phyloP scores from a whole-genome alignment of 1,284 basidiomycete species.

The Microbotryum scabiosae region DNA sequence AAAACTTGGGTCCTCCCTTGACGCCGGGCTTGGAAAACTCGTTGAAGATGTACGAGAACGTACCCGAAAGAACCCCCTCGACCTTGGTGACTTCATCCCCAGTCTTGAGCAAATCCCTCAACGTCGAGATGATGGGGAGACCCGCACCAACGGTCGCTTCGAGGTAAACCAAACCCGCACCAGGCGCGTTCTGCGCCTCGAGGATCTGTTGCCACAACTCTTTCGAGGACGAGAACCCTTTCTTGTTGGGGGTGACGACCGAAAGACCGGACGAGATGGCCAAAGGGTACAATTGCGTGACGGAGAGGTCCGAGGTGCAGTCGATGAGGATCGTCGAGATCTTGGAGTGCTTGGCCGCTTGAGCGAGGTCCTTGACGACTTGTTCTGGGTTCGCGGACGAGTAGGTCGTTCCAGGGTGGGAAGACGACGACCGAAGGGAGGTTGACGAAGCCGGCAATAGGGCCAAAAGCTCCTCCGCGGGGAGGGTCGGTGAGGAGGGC shows the following conservation, averaged over 20 bases:
- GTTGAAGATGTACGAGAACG: constrained; percentile 99
- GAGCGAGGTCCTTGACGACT: constrained; percentile 43
- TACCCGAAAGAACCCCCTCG: constrained; percentile 78
- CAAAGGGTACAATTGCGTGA: constrained; percentile 75
- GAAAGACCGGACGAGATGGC: constrained; percentile 72
- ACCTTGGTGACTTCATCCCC: constrained; percentile 67
- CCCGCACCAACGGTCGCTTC: constrained; percentile 96
- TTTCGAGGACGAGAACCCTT: constrained; percentile 76
- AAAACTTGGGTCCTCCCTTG: constrained; percentile 53
- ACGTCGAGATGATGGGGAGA: constrained; percentile 79
- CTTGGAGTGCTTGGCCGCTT: constrained; percentile 44
- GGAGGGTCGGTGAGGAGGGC: constrained; percentile 20
- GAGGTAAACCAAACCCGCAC: constrained; percentile 66
- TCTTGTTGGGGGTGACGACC: constrained; percentile 97
- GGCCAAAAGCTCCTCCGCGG: constrained; percentile 21
- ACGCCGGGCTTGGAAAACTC: constrained; percentile 57
- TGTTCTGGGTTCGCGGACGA: constrained; percentile 39
- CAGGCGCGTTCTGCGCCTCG: constrained; percentile 46
- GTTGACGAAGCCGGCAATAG: constrained; percentile 30
- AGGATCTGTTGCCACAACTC: constrained; percentile 64
- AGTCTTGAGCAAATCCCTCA: constrained; percentile 83
- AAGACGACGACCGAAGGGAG: constrained; percentile 16
- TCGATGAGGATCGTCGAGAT: constrained; percentile 66
- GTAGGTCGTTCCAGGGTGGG: constrained; percentile 34
- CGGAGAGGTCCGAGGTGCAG: constrained; percentile 78